Base-by-base conservation (phyloP, 306 rosid species). In the Elaeagnus macrophylla region DNA sequence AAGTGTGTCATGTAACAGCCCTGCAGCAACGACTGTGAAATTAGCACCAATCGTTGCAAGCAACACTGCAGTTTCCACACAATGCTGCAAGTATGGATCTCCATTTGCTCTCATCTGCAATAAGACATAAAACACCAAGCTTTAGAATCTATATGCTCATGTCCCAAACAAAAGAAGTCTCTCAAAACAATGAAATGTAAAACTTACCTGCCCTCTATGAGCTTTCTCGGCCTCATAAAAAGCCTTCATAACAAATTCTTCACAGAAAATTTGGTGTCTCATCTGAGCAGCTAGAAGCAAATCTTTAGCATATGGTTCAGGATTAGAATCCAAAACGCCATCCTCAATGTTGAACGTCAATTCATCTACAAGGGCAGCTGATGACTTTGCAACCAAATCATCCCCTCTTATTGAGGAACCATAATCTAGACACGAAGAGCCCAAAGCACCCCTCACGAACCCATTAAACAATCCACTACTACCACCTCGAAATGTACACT, bases 161-260 rank as follows among this genome's bases (percentile, higher is more conserved):
- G 56, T 10, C 61, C 15, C 47, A 67, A 52, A 12, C 44, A 54
- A 37, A 39, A 45, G 43, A 20, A 9, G 19, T 7, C 20, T 18
- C 43, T 20, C 25, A 20, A 6, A 48, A 8, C 32, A 54, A 1
- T 39, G 12, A 63, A 59, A 51, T 39, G 25, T 20, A 56, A 12
- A 41, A 25, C 52, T 61, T 67, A 87, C 99, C 95, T 91, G 96
- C 65, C 95, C 99, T 72, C 87, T 75, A 60, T 91, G 99, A 0
- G 96, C 99, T 65, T 80, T 88, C 82, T 91, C 96, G 6, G 96
- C 99, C 72, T 91, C 85, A 45, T 75, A 80, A 66, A 91, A 91
- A 16, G 99, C 99, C 80, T 84, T 87, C 25, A 91, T 69, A 10
- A 91, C 94, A 41, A 82, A 81, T 59, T 87, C 94, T 37, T 91